These are phyloP conservation scores for Fusarium sp. DNA, from an alignment of 2,329 filamentous ascomycete genomes.

Conservation along the genomic window DNA sequence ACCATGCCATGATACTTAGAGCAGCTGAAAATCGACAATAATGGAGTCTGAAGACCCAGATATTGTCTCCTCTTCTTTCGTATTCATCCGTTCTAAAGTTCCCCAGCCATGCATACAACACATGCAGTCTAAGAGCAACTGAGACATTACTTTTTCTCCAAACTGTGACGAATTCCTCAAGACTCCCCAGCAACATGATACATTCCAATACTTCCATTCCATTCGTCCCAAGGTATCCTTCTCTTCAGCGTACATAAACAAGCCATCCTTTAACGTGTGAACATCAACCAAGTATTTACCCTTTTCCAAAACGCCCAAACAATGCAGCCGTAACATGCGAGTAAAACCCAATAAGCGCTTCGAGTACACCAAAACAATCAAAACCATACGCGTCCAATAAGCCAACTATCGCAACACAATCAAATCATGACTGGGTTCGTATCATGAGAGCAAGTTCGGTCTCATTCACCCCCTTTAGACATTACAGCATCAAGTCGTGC, in stretches of 20 bases:
- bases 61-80: not conserved
- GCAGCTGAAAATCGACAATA: not conserved
- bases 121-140: not conserved
- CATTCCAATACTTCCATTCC: conserved; percentile 31
- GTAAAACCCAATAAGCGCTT: conserved; percentile 6
- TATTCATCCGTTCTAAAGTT: conserved; percentile 3
- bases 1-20: not conserved
- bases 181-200: not conserved
- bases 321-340: conserved; percentile 19
- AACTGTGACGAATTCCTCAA: not conserved
- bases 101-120: not conserved
- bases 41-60: not conserved
- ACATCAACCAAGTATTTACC: conserved; percentile 5
- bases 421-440: conserved; percentile 6
- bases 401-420: not conserved
- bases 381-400: conserved; percentile 1
- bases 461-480: conserved; percentile 8
- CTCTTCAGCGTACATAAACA: conserved; percentile 14
- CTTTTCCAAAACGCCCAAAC: conserved; percentile 33
- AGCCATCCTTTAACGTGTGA: conserved; percentile 8
- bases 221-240: not conserved
- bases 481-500: conserved; percentile 25
- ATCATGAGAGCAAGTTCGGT: conserved; percentile 12
- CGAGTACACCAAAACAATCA: conserved; percentile 1
- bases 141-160: conserved; percentile 17